These are phyloP conservation scores for Hanseniaspora singularis DNA, from an alignment of 805 yeast genomes.

Conservation along the genomic window DNA sequence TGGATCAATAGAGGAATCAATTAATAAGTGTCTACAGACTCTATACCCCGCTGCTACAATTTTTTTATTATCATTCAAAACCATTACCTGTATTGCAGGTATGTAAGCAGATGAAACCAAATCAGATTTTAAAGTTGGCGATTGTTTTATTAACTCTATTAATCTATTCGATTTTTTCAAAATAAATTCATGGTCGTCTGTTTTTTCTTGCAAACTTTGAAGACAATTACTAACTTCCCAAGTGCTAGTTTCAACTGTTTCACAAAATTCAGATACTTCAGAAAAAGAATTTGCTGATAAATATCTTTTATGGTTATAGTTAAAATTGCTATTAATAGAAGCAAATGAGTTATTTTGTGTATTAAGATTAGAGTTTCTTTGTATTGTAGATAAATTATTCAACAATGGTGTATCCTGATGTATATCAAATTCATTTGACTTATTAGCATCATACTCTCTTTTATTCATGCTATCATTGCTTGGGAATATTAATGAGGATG, in stretches of 20 bases:
- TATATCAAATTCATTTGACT: no score
- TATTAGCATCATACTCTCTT: not conserved
- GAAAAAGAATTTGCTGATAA: not conserved
- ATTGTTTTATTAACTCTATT: constrained; percentile 41
- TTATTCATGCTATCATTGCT: not conserved
- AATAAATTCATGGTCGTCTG: constrained; percentile 22
- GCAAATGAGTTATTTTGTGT: not conserved
- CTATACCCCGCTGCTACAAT: constrained; percentile 69
- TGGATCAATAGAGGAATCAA: constrained; percentile 25
- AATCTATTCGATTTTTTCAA: constrained; percentile 55
- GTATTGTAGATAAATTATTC: no score
- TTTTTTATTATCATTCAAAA: constrained; percentile 45
- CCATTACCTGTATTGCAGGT: constrained; percentile 45
- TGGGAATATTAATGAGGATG: not conserved
- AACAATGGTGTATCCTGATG: no score
- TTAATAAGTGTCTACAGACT: constrained; percentile 52
- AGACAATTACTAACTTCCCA: constrained; percentile 30
- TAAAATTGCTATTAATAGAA: no score
- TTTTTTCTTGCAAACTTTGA: constrained; percentile 27
- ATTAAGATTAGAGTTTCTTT: no score
- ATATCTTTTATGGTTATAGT: no score
- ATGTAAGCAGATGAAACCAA: constrained; percentile 48
- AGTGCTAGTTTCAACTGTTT: constrained; percentile 20
- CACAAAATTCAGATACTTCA: not conserved
- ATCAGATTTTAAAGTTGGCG: constrained; percentile 54